Evolutionary conservation across 495 filamentous ascomycete species (phyloP).

Genomic region (Xylaria nigripes): DNA sequence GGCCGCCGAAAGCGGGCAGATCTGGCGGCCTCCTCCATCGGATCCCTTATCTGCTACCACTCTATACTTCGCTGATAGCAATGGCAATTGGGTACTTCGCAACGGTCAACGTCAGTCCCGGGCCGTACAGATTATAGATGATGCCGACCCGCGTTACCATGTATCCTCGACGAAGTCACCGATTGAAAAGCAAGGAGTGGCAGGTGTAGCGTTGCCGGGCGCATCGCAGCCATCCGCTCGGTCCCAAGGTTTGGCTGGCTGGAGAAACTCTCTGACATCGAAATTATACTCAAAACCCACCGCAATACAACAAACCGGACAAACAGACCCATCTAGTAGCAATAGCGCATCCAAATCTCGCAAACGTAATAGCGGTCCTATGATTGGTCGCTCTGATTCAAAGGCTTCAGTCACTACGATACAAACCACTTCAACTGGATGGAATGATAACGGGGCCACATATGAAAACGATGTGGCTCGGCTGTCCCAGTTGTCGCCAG

Average conservation of each 20-base stretch:
- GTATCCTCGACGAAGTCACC: slow-evolving; percentile 34
- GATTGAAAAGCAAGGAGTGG: slow-evolving; percentile 26
- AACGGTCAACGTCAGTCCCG: slow-evolving; percentile 17
- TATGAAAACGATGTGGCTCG: slow-evolving; percentile 10
- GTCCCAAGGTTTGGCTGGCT: slow-evolving; percentile 6
- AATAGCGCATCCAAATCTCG: slow-evolving; percentile 12
- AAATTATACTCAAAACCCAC: slow-evolving; percentile 24
- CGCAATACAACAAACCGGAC: slow-evolving; percentile 5
- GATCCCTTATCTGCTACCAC: slow-evolving; percentile 32
- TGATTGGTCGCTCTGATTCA: slow-evolving; percentile 19
- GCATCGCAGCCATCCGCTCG: slow-evolving; percentile 15
- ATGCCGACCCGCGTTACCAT: slow-evolving; percentile 29
- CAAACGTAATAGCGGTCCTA: slow-evolving; percentile 14
- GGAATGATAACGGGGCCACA: slow-evolving; percentile 12
- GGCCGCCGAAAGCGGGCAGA: slow-evolving; percentile 19
- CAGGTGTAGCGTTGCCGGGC: slow-evolving; percentile 7
- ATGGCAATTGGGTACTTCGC: slow-evolving; percentile 39
- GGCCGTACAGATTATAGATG: slow-evolving; percentile 10
- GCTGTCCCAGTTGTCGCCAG: slow-evolving; percentile 35
- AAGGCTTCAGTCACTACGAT: slow-evolving; percentile 27
- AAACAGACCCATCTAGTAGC: slow-evolving; percentile 6
- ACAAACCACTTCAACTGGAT: slow-evolving; percentile 18
- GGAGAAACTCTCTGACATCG: slow-evolving; percentile 15
- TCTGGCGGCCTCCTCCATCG: slow-evolving; percentile 35
- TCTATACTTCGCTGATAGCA: slow-evolving; percentile 36